These are phyloP conservation scores for Monosporascus sp. DNA, from an alignment of 2,329 filamentous ascomycete species.

Conservation along the genomic window DNA sequence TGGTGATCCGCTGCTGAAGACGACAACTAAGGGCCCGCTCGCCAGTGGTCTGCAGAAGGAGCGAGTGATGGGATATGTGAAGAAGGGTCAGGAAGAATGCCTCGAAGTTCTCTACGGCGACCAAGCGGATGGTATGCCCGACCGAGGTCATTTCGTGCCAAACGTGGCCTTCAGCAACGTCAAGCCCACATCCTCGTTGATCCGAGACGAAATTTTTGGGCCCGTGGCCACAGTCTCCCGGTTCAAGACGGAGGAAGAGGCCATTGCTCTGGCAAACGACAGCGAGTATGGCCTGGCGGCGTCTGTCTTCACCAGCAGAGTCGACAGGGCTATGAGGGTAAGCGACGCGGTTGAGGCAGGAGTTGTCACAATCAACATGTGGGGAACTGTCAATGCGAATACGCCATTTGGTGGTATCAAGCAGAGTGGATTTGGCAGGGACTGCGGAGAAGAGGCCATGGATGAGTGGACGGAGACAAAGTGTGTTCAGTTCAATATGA, in stretches of 20 bases:
- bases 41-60: conserved; percentile 61
- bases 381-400: conserved; percentile 13
- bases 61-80: conserved; percentile 59
- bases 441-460: not conserved
- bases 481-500: too few species aligned
- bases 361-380: conserved; percentile 35
- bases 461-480: not conserved
- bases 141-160: conserved; percentile 22
- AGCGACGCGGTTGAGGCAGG: conserved; percentile 50
- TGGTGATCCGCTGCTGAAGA: conserved; percentile 57
- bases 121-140: not conserved
- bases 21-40: conserved; percentile 62
- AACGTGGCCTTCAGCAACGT: conserved; percentile 25
- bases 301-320: conserved; percentile 51
- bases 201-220: conserved; percentile 27
- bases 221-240: conserved; percentile 23
- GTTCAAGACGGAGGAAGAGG: conserved; percentile 20
- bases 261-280: conserved; percentile 28
- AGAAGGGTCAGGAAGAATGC: conserved; percentile 58
- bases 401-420: conserved; percentile 24
- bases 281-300: conserved; percentile 50
- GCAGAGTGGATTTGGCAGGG: conserved; percentile 4
- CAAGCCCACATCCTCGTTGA: conserved; percentile 21
- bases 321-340: conserved; percentile 33
- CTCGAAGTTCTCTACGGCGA: conserved; percentile 55